These are phyloP conservation scores for Rhodotorula mucilaginosa DNA, from an alignment of 1,284 basidiomycete species.

Conservation along the genomic window DNA sequence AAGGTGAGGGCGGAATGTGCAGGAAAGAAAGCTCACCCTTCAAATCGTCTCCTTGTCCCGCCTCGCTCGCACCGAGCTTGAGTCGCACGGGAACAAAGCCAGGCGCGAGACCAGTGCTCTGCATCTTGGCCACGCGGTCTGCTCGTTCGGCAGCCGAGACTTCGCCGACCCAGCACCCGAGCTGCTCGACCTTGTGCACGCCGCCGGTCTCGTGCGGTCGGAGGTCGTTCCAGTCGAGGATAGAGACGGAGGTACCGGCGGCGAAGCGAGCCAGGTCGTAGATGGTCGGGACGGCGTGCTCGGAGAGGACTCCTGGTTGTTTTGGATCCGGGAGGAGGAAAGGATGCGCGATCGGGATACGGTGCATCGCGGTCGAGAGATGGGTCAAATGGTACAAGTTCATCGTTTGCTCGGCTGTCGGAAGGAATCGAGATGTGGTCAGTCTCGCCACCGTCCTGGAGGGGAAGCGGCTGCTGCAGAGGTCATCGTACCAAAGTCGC, in stretches of 20 bases:
- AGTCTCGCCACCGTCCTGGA: not conserved
- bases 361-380: conserved; percentile 21
- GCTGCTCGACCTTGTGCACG: conserved; percentile 16
- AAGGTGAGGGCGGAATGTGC: not conserved
- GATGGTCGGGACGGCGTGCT: conserved; percentile 23
- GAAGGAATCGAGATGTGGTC: not conserved
- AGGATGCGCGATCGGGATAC: conserved; percentile 32
- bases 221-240: conserved; percentile 37
- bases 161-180: conserved; percentile 37
- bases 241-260: conserved; percentile 16
- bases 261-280: conserved; percentile 36
- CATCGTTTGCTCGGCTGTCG: conserved; percentile 36
- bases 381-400: conserved; percentile 38
- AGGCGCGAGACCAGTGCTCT: conserved; percentile 20
- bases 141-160: conserved; percentile 6
- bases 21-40: conserved; percentile 14
- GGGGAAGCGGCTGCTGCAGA: too few species aligned
- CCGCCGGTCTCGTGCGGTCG: conserved; percentile 24
- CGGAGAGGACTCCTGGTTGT: not conserved
- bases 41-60: conserved; percentile 22
- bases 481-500: conserved; percentile 33
- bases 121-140: conserved; percentile 24
- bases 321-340: conserved; percentile 22
- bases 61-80: conserved; percentile 11
- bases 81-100: conserved; percentile 32